These are phyloP conservation scores for Cryptococcus sp. DNA, from an alignment of 1,284 basidiomycete genomes.

Conservation along the genomic window DNA sequence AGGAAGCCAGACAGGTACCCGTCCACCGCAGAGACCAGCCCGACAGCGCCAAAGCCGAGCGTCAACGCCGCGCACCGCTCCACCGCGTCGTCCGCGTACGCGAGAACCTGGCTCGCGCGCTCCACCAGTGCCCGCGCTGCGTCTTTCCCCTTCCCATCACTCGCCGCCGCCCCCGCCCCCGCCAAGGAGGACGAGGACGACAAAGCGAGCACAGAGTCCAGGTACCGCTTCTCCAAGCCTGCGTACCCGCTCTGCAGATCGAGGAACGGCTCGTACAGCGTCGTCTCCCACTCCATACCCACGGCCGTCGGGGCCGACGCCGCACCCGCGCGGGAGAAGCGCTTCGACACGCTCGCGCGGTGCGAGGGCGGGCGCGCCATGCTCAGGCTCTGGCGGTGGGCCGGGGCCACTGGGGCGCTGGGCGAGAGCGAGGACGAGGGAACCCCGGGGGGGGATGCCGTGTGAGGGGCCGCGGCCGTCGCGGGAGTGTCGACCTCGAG, in stretches of 20 bases:
- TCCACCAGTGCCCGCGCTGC: conserved; percentile 61
- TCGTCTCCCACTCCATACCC: conserved; percentile 66
- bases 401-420: neutral
- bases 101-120: conserved; percentile 66
- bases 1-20: conserved; percentile 65
- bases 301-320: conserved; percentile 19
- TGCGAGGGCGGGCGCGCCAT: conserved; percentile 8
- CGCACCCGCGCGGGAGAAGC: conserved; percentile 33
- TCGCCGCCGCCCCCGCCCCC: conserved; percentile 16
- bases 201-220: conserved; percentile 58
- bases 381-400: conserved; percentile 1
- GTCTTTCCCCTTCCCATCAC: conserved; percentile 7
- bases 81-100: conserved; percentile 73
- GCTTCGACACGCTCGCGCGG: conserved; percentile 22
- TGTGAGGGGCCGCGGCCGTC: neutral
- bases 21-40: conserved; percentile 70
- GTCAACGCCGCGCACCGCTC: conserved; percentile 72
- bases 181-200: conserved; percentile 52
- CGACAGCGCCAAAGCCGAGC: conserved; percentile 74
- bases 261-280: conserved; percentile 85
- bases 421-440: conserved; percentile 8
- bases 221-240: conserved; percentile 64
- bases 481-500: conserved; percentile 1
- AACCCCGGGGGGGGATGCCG: conserved; percentile 3
- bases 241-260: conserved; percentile 82